phyloP scores from a whole-genome alignment of 73 alveolate species.

The Tetrahymena elliotti region DNA sequence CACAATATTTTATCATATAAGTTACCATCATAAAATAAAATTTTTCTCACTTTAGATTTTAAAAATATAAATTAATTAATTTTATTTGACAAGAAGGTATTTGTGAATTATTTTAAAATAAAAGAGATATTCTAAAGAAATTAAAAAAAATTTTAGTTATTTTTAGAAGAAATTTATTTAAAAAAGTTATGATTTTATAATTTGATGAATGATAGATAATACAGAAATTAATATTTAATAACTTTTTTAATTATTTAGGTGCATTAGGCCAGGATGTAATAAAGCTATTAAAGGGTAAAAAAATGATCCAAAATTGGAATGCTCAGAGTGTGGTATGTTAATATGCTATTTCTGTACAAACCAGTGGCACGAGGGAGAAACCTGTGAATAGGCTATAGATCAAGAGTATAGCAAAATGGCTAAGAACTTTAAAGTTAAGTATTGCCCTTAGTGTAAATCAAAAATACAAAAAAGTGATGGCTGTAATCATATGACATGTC shows the following conservation, averaged over 20 bases:
- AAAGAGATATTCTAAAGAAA: no score
- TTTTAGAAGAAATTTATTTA: background rate
- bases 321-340: conserved; percentile 36
- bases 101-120: no score
- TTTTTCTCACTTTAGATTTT: no score
- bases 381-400: conserved; percentile 48
- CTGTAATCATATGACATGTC: conserved; percentile 92
- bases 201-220: no score
- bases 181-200: no score
- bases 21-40: no score
- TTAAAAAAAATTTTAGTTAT: no score
- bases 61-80: no score
- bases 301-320: background rate
- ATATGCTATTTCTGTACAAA: conserved; percentile 57
- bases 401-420: conserved; percentile 50
- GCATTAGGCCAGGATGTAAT: conserved; percentile 61
- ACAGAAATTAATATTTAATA: background rate
- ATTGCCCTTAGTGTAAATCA: conserved; percentile 75
- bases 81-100: no score
- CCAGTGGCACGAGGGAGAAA: conserved; percentile 33
- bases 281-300: conserved; percentile 25
- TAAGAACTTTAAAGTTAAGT: conserved; percentile 52
- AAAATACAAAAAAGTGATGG: conserved; percentile 76
- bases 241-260: conserved; percentile 14
- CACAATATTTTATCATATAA: no score